Percentiles rank a stretch among this genome's conserved stretches.
Conservation (phyloP, 495 filamentous ascomycete genomes). For the Penicillium odoratum region DNA sequence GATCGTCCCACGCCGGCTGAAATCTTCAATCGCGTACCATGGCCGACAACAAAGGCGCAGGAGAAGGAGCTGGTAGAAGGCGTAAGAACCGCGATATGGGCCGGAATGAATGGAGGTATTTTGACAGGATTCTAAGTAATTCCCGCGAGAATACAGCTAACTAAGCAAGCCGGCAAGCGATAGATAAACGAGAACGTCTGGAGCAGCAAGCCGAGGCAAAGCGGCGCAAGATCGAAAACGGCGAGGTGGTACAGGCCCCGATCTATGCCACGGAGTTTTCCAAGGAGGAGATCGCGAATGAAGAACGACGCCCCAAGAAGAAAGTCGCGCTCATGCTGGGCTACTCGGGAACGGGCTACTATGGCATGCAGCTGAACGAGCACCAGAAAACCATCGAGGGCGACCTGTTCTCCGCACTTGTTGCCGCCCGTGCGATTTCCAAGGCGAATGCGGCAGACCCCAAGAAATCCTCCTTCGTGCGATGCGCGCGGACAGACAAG, state of each 20-base stretch:
- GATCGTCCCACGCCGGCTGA: constrained; percentile 20
- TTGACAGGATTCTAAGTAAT: constrained; percentile 1
- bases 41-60: constrained; percentile 44
- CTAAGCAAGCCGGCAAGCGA: constrained; percentile 58
- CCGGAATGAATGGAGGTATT: constrained; percentile 63
- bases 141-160: constrained; percentile 46
- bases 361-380: constrained; percentile 83
- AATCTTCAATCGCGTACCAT: constrained; percentile 31
- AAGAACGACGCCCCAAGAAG: constrained; percentile 84
- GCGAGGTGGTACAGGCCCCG: constrained; percentile 37
- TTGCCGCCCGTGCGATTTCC: constrained; percentile 87
- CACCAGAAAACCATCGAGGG: constrained; percentile 90
- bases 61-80: constrained; percentile 39
- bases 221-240: constrained; percentile 55
- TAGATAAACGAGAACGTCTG: constrained; percentile 66
- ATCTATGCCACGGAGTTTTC: constrained; percentile 60
- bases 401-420: constrained; percentile 90
- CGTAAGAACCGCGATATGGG: constrained; percentile 68
- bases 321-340: constrained; percentile 95
- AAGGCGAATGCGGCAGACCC: constrained; percentile 96
- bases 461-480: constrained; percentile 90
- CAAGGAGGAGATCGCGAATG: constrained; percentile 77
- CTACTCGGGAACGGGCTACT: constrained; percentile 96
- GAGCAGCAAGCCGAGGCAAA: constrained; percentile 57
- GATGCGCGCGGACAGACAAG: constrained; percentile 95